phyloP scores from a whole-genome alignment of 2,329 filamentous ascomycete genomes.

The Neoscytalidium dimidiatum region DNA sequence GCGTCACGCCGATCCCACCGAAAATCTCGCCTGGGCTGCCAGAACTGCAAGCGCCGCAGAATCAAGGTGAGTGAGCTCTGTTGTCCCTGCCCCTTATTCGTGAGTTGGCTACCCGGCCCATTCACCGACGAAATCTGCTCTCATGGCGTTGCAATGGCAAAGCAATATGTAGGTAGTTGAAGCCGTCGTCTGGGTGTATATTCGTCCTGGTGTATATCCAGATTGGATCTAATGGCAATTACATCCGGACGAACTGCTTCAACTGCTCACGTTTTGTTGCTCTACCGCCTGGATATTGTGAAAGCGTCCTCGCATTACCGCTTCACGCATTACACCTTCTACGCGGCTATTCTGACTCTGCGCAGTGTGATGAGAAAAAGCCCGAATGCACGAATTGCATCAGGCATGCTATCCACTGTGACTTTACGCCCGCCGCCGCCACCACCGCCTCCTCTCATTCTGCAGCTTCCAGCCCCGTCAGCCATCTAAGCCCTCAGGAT shows the following conservation, averaged over 20 bases:
- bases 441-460: conserved; percentile 20
- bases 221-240: too few relatives aligned
- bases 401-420: conserved; percentile 30
- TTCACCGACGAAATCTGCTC: too few relatives aligned
- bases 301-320: too few relatives aligned
- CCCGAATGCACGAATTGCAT: conserved; percentile 34
- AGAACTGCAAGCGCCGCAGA: conserved; percentile 14
- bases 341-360: background rate
- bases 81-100: background rate
- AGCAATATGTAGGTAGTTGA: too few relatives aligned
- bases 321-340: too few relatives aligned
- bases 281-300: too few relatives aligned
- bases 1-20: conserved; percentile 19
- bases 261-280: too few relatives aligned
- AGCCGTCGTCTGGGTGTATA: too few relatives aligned
- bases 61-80: conserved; percentile 10
- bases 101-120: too few relatives aligned
- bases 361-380: conserved; percentile 33
- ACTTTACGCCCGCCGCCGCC: conserved; percentile 26
- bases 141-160: too few relatives aligned
- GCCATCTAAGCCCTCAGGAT: background rate
- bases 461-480: background rate
- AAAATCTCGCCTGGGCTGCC: conserved; percentile 16
- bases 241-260: too few relatives aligned
- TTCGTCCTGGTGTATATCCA: too few relatives aligned